These are phyloP conservation scores for Brasilioporus rufonigricans DNA, from an alignment of 768 basidiomycete genomes.

Conservation along the genomic window DNA sequence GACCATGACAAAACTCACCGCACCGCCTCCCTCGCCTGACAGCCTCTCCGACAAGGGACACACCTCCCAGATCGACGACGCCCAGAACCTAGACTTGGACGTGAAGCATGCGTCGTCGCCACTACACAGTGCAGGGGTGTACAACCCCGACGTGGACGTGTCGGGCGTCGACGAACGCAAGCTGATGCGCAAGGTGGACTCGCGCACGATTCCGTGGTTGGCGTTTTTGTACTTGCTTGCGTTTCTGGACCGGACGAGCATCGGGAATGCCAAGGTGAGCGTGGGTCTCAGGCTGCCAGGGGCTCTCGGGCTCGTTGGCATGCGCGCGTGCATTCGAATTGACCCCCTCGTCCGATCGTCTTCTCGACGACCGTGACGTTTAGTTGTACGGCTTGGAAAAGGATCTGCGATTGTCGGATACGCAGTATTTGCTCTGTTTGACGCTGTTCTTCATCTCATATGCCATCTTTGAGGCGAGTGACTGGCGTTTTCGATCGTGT, in stretches of 20 bases:
- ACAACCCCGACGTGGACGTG: constrained; percentile 50
- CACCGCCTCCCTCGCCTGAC: background rate
- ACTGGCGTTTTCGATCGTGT: background rate
- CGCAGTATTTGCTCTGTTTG: constrained; percentile 62
- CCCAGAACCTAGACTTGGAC: background rate
- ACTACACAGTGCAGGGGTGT: constrained; percentile 9
- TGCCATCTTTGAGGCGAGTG: constrained; percentile 61
- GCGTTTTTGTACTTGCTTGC: constrained; percentile 75
- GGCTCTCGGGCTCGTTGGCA: background rate
- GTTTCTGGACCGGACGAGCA: constrained; percentile 61
- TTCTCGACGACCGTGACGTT: too few species aligned
- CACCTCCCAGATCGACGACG: background rate
- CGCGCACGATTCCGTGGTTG: constrained; percentile 66
- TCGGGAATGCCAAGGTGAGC: constrained; percentile 40
- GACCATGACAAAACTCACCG: background rate
- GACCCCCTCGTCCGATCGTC: background rate
- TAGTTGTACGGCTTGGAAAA: constrained; percentile 64
- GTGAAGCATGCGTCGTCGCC: too few species aligned
- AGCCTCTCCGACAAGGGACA: constrained; percentile 9
- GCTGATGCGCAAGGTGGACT: constrained; percentile 67
- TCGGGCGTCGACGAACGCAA: constrained; percentile 66
- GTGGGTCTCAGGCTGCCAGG: too few species aligned
- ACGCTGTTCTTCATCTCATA: constrained; percentile 66
- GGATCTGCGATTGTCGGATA: constrained; percentile 59
- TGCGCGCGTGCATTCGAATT: background rate